These are phyloP conservation scores for Akanthomyces dipterigenus DNA, from an alignment of 2,329 filamentous ascomycete species.

Conservation along the genomic window DNA sequence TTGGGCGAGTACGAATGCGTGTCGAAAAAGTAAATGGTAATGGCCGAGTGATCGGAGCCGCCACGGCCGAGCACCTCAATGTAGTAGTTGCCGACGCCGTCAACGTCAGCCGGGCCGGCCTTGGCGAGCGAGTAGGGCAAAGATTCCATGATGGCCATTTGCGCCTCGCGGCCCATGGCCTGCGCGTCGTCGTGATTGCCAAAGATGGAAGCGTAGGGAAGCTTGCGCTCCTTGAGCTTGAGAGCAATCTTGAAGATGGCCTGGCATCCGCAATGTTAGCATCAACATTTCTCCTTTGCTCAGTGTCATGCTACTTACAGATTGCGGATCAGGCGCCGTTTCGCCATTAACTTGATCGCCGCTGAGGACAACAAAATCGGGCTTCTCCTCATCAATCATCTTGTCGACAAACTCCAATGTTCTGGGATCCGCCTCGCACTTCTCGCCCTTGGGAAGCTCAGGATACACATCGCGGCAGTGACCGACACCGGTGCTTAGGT, in stretches of 20 bases:
- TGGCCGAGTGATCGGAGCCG: constrained; percentile 73
- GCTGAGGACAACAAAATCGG: constrained; percentile 83
- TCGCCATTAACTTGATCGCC: constrained; percentile 96
- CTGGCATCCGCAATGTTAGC: constrained; percentile 23
- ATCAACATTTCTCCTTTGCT: constrained; percentile 3
- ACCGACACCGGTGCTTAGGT: constrained; percentile 85
- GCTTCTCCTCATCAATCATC: constrained; percentile 86
- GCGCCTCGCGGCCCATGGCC: constrained; percentile 64
- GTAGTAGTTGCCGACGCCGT: constrained; percentile 91
- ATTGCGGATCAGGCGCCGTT: constrained; percentile 83
- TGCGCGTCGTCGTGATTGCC: constrained; percentile 97
- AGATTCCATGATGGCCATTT: constrained; percentile 81
- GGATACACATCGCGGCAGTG: constrained; percentile 82
- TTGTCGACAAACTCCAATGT: constrained; percentile 83
- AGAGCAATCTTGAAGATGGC: constrained; percentile 91
- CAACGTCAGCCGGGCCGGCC: constrained; percentile 74
- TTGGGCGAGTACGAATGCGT: constrained; percentile 89
- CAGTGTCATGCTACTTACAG: constrained; percentile 40
- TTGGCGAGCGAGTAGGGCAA: constrained; percentile 86
- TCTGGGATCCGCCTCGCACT: constrained; percentile 85
- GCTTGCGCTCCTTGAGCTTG: constrained; percentile 75
- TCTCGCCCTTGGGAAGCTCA: constrained; percentile 60
- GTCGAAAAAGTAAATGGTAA: constrained; percentile 93
- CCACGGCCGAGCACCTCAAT: constrained; percentile 82
- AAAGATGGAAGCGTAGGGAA: constrained; percentile 91